These are phyloP conservation scores for Mucuna pruriens DNA, from an alignment of 306 rosid species.

Conservation along the genomic window DNA sequence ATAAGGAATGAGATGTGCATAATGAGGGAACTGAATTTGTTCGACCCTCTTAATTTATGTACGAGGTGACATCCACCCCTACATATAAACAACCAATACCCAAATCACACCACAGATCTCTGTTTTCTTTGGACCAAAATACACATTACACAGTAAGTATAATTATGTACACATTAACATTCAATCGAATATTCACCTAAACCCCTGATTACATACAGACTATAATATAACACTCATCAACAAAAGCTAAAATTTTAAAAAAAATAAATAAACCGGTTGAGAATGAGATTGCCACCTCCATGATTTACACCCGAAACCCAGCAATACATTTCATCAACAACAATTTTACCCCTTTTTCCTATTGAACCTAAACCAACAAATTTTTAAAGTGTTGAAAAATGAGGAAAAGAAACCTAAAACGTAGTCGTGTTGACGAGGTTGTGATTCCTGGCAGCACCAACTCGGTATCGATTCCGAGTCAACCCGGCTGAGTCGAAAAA, in stretches of 20 bases:
- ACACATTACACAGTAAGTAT: slow-evolving; percentile 25
- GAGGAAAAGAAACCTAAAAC: slow-evolving; percentile 48
- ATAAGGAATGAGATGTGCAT: neutral
- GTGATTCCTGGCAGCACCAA: slow-evolving; percentile 46
- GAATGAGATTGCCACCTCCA: slow-evolving; percentile 26
- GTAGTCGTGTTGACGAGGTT: slow-evolving; percentile 54
- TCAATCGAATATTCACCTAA: slow-evolving; percentile 25
- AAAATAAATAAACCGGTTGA: neutral
- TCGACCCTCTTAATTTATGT: neutral
- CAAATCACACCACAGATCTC: neutral
- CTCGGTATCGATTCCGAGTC: slow-evolving; percentile 48
- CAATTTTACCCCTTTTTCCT: neutral
- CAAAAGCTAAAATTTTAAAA: neutral
- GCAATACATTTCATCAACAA: neutral
- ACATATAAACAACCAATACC: neutral
- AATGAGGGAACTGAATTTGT: neutral
- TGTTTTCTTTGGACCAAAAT: slow-evolving; percentile 7
- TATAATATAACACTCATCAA: neutral
- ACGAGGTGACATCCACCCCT: neutral
- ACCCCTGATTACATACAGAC: slow-evolving; percentile 41
- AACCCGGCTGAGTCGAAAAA: slow-evolving; percentile 46
- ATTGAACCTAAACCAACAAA: slow-evolving; percentile 35
- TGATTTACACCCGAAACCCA: slow-evolving; percentile 42
- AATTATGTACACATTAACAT: slow-evolving; percentile 36
- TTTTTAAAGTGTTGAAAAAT: neutral